These are phyloP conservation scores for Pythium volutum DNA, from an alignment of 352 stramenopile genomes.

Conservation along the genomic window DNA sequence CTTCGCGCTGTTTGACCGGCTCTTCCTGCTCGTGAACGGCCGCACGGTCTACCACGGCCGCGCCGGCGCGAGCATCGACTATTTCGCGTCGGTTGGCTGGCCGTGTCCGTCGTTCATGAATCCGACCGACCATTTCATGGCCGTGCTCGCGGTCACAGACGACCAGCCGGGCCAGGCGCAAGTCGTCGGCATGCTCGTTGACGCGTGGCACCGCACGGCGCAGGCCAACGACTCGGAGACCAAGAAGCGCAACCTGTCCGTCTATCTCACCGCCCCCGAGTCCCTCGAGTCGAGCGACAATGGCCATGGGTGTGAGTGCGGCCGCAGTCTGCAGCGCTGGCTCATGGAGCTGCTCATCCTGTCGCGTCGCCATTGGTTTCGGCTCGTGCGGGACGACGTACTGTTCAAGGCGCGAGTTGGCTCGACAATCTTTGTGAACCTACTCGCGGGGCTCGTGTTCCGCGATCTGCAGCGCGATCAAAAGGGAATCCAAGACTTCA, in stretches of 20 bases:
- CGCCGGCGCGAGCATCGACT: constrained; percentile 39
- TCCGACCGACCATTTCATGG: constrained; percentile 66
- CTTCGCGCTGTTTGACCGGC: constrained; percentile 49
- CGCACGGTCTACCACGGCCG: constrained; percentile 58
- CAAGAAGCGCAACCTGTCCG: constrained; percentile 7
- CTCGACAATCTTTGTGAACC: constrained; percentile 27
- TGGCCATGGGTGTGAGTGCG: background rate
- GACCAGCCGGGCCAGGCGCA: constrained; percentile 1
- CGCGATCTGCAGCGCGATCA: constrained; percentile 27
- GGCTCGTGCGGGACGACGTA: constrained; percentile 27
- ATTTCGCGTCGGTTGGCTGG: constrained; percentile 50
- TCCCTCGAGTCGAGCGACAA: background rate
- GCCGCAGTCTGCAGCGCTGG: background rate
- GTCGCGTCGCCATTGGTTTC: constrained; percentile 19
- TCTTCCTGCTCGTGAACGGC: constrained; percentile 53
- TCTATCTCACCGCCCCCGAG: background rate
- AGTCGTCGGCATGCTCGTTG: constrained; percentile 14
- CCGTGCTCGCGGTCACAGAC: constrained; percentile 41
- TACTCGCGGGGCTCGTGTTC: constrained; percentile 33
- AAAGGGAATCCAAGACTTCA: constrained; percentile 31
- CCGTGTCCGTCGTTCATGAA: constrained; percentile 56
- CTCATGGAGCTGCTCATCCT: background rate
- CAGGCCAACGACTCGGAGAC: constrained; percentile 4
- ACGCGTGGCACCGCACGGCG: constrained; percentile 2
- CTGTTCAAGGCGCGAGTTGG: constrained; percentile 28